These are phyloP conservation scores for Globisporangium carolinianum DNA, from an alignment of 352 stramenopile species.

Conservation along the genomic window DNA sequence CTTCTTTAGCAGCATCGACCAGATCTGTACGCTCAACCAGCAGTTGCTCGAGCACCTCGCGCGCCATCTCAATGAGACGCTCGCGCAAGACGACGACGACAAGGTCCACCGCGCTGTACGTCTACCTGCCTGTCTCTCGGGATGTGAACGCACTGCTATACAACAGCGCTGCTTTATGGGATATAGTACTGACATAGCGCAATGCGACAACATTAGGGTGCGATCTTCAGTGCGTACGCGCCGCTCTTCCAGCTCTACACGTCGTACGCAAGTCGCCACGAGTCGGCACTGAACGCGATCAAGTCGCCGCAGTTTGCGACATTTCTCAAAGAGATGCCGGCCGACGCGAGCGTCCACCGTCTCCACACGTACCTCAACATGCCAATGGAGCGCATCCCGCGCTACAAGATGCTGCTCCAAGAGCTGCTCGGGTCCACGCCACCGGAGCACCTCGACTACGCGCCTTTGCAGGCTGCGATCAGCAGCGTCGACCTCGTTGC, in stretches of 20 bases:
- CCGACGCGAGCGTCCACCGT: constrained; percentile 50
- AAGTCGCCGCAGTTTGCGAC: constrained; percentile 63
- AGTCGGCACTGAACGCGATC: constrained; percentile 57
- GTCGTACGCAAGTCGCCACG: constrained; percentile 78
- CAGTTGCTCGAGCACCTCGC: constrained; percentile 82
- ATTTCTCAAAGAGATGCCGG: constrained; percentile 69
- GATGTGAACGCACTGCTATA: not conserved
- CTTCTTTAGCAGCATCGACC: constrained; percentile 85
- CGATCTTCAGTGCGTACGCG: constrained; percentile 84
- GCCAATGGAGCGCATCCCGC: constrained; percentile 80
- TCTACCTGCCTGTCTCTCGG: not conserved
- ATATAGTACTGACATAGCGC: not conserved
- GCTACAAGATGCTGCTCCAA: constrained; percentile 79
- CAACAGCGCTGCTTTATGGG: too few relatives aligned
- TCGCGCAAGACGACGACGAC: constrained; percentile 21
- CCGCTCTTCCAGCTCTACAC: constrained; percentile 83
- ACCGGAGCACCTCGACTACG: constrained; percentile 64
- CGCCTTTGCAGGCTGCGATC: constrained; percentile 63
- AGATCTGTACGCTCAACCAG: constrained; percentile 86
- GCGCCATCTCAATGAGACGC: constrained; percentile 65
- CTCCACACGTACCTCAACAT: constrained; percentile 80
- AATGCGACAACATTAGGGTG: constrained; percentile 26
- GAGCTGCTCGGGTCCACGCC: constrained; percentile 67
- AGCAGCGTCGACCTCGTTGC: constrained; percentile 68
- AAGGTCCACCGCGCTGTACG: constrained; percentile 17